Base-by-base conservation (phyloP, 108 stramenopile genomes). In the Aurantiochytrium sp. region DNA sequence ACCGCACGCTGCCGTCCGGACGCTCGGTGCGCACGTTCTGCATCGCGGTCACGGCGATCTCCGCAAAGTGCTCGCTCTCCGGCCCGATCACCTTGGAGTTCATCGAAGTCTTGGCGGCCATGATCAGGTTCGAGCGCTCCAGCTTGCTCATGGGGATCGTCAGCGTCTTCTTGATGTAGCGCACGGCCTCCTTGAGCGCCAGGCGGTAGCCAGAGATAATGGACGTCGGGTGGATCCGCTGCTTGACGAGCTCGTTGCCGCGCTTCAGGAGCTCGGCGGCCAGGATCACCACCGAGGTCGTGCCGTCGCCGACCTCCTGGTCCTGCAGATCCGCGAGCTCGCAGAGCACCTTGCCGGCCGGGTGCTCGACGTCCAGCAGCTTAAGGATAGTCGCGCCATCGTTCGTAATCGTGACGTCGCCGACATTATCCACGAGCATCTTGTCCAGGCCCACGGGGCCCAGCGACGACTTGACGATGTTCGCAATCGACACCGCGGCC, bases 361-460 rank as follows among this genome's bases (percentile, higher is more conserved):
- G 99, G 90, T 99, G 99, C 89, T 99, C 98, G 42, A 99, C 98
- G 69, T 98, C 97, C 39, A 99, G 92, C 68, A 96, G 97, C 89
- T 96, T 93, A 86, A 99, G 90, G 87, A 99, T 99, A 32, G 99
- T 99, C 12, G 99, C 99, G 1, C 99, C 99, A 88, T 99, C 99
- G 88, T 99, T 99, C 68, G 99, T 99, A 87, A 99, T 99, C 52
- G 96, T 96, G 37, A 99, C 98, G 91, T 99, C 99, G 36, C 99
- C 99, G 54, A 98, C 96, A 86, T 96, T 96, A 87, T 98, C 97
- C 55, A 98, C 88, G 37, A 99, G 94, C 99, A 99, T 99, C 92
- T 99, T 99, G 90, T 99, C 99, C 52, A 99, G 94, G 21, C 99
- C 99, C 37, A 98, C 97, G 8, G 99, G 99, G 22, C 99, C 99